Evolutionary conservation across 805 yeast genomes (phyloP).

Genomic region (Blastobotrys attinorum): DNA sequence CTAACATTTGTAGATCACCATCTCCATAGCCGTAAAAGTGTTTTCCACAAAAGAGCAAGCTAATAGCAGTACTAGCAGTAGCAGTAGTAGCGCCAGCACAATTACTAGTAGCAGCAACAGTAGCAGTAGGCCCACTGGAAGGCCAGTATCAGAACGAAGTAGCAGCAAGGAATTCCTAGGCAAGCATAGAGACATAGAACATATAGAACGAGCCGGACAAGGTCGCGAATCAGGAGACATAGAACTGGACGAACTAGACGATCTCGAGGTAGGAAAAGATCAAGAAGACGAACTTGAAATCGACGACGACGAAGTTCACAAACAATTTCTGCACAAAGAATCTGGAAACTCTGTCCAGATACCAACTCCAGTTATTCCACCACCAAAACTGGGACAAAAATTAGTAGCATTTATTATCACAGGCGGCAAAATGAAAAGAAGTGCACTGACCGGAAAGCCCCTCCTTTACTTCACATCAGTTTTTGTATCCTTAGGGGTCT

Average conservation of each 20-base stretch:
- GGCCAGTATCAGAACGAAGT: too few species aligned
- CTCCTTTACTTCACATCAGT: conserved; percentile 35
- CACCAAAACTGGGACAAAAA: conserved; percentile 12
- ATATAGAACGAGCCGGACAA: conserved; percentile 1
- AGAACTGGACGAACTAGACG: neutral
- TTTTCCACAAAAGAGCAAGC: too few species aligned
- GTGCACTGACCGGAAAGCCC: conserved; percentile 28
- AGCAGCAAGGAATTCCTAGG: too few species aligned
- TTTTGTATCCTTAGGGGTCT: conserved; percentile 42
- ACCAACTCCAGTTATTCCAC: neutral
- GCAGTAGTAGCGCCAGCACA: too few species aligned
- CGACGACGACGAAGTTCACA: conserved; percentile 5
- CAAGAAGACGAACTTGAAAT: conserved; percentile 7
- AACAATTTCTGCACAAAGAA: neutral
- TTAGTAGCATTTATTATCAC: conserved; percentile 20
- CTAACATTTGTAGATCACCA: too few species aligned
- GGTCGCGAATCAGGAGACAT: neutral
- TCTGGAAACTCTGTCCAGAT: neutral
- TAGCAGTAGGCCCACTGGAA: too few species aligned
- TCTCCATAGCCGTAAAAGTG: too few species aligned
- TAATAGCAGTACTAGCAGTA: too few species aligned
- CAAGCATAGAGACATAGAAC: too few species aligned
- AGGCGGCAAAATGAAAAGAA: conserved; percentile 13
- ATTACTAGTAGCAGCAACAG: too few species aligned
- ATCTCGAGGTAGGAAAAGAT: neutral